phyloP scores from a whole-genome alignment of 2,329 filamentous ascomycete species.

The Talaromyces verruculosus region DNA sequence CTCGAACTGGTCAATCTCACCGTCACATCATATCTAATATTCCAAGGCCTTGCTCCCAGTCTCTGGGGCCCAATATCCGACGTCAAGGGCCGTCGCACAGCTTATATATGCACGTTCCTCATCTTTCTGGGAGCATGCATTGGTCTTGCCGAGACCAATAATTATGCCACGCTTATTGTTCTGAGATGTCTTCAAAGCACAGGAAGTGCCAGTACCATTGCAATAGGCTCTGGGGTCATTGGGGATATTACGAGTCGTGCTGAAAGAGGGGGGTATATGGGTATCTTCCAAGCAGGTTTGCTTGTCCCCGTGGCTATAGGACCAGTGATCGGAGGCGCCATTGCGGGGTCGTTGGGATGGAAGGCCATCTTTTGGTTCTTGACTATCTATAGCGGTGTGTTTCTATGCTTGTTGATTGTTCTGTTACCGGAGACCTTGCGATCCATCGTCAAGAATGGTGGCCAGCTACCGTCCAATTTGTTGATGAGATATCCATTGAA shows the following conservation, averaged over 20 bases:
- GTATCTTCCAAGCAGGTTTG: conserved; percentile 41
- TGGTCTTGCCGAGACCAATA: conserved; percentile 41
- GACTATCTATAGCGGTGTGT: conserved; percentile 37
- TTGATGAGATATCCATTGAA: conserved; percentile 27
- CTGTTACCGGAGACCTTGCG: conserved; percentile 45
- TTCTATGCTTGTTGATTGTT: conserved; percentile 35
- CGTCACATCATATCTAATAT: conserved; percentile 46
- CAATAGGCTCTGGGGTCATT: conserved; percentile 45
- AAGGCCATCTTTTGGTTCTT: conserved; percentile 48
- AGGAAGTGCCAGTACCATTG: conserved; percentile 46
- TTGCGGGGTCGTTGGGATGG: conserved; percentile 43
- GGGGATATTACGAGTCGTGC: conserved; percentile 44
- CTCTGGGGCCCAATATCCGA: conserved; percentile 47
- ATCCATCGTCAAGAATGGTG: conserved; percentile 38
- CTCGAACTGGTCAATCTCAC: conserved; percentile 43
- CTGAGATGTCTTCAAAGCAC: conserved; percentile 47
- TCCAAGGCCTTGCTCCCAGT: conserved; percentile 45
- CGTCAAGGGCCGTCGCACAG: conserved; percentile 41
- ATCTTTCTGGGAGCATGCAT: conserved; percentile 44
- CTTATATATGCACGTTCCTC: conserved; percentile 42
- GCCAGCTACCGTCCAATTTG: conserved; percentile 2
- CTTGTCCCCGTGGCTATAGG: conserved; percentile 41
- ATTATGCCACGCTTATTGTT: conserved; percentile 42
- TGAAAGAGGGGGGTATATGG: conserved; percentile 46
- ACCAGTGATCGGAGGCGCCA: conserved; percentile 45